These are phyloP conservation scores for Rhypophila decipiens DNA, from an alignment of 495 filamentous ascomycete species.

Conservation along the genomic window DNA sequence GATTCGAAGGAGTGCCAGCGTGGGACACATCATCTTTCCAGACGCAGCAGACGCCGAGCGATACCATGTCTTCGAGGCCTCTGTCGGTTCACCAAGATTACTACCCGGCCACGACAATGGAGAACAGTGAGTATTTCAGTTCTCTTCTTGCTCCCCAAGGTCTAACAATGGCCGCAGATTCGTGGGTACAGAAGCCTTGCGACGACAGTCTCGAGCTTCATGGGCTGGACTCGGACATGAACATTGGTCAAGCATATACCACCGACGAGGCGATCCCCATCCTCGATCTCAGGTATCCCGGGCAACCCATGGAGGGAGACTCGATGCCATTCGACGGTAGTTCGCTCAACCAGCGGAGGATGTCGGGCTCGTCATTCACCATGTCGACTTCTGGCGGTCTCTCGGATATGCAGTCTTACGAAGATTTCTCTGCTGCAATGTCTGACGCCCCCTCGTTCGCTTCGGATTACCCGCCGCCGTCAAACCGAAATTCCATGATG, in stretches of 20 bases:
- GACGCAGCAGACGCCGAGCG: conserved; percentile 41
- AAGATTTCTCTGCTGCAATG: conserved; percentile 51
- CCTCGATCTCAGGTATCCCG: conserved; percentile 42
- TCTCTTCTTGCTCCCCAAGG: conserved; percentile 9
- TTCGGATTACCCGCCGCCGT: conserved; percentile 51
- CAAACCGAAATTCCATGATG: conserved; percentile 52
- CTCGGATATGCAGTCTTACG: conserved; percentile 53
- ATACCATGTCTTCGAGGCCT: conserved; percentile 41
- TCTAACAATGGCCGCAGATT: conserved; percentile 34
- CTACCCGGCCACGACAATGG: conserved; percentile 43
- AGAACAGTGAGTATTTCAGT: conserved; percentile 39
- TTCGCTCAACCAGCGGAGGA: conserved; percentile 40
- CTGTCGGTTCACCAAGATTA: conserved; percentile 48
- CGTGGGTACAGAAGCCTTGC: conserved; percentile 45
- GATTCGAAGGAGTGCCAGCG: conserved; percentile 42
- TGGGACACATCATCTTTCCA: conserved; percentile 51
- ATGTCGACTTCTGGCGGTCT: conserved; percentile 51
- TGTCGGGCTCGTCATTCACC: conserved; percentile 54
- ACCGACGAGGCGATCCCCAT: conserved; percentile 52
- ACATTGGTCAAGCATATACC: conserved; percentile 50
- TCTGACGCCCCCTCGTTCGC: conserved; percentile 50
- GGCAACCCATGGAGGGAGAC: conserved; percentile 34
- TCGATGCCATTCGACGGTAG: conserved; percentile 30
- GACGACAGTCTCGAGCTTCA: conserved; percentile 43
- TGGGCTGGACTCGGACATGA: conserved; percentile 41